Evolutionary conservation across 805 yeast species (phyloP), one percentile per base, ranked within the genome.

Genomic region (Teunomyces atbi): DNA sequence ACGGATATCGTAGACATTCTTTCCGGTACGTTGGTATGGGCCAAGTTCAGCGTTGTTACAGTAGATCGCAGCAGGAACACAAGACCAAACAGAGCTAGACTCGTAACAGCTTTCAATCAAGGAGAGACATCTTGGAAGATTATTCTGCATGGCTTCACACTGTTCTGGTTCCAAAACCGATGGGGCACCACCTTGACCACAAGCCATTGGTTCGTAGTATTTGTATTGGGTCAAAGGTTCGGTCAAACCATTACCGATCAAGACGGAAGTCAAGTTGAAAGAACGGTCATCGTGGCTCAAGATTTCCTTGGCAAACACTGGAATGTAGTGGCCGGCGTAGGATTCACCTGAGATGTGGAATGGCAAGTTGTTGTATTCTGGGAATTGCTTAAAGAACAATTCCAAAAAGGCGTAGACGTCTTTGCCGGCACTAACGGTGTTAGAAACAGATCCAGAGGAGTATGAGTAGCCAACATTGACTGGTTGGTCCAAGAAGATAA

Each of bases 291-390:
- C 73, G 58, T 86, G 89, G 33, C 79, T 71, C 57, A 88, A 69
- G 56, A 90, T 89, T 65, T 89, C 96, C 48, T 79, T 64, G 6
- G 96, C 96, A 67, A 90, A 87, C 7, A 79, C 87, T 16, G 99
- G 99, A 54, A 91, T 86, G 69, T 92, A 91, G 62, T 89, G 95
- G 42, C 97, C 97, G 15, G 92, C 97, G 60, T 91, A 90, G 6
- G 95, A 86, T 64, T 90, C 97, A 55, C 97, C 97, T 37, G 96
- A 85, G 62, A 90, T 86, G 66, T 89, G 96, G 78, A 90, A 86
- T 43, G 77, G 79, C 37, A 68, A 66, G 46, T 75, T 65, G 27
- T 73, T 59, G 62, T 82, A 82, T 59, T 88, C 79, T 29, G 96
- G 95, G 76, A 88, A 89, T 58, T 83, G 82, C 62, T 83, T 79